Percentiles rank a stretch among this genome's conserved stretches.
These are phyloP conservation scores for Graphium sp. DNA, from an alignment of 2,329 filamentous ascomycete genomes.

Conservation along the genomic window DNA sequence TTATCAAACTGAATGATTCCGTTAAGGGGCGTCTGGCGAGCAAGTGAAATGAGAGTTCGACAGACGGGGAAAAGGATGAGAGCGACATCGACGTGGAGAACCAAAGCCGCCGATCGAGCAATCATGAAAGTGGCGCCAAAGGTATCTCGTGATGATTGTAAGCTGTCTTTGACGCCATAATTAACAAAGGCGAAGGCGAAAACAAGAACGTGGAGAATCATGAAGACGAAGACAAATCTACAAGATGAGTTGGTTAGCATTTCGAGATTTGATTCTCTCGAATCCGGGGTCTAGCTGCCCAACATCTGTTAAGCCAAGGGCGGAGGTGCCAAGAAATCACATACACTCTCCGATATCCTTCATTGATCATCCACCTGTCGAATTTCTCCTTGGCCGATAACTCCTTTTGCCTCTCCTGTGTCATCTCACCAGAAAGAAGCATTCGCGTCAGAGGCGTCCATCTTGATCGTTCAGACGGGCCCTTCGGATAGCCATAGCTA, in stretches of 20 bases:
- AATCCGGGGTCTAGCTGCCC: not conserved
- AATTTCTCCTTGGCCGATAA: constrained; percentile 56
- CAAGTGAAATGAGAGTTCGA: constrained; percentile 66
- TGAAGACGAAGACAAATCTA: constrained; percentile 64
- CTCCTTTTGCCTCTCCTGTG: constrained; percentile 51
- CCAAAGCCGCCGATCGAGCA: constrained; percentile 57
- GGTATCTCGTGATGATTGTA: constrained; percentile 44
- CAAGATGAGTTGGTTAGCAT: constrained; percentile 5
- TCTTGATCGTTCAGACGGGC: constrained; percentile 55
- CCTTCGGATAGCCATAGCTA: constrained; percentile 1
- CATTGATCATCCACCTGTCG: constrained; percentile 80
- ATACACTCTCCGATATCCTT: constrained; percentile 66
- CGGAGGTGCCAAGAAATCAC: no score
- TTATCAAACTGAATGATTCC: constrained; percentile 81
- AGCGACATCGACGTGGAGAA: constrained; percentile 68
- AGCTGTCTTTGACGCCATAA: constrained; percentile 62
- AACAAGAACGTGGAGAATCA: constrained; percentile 56
- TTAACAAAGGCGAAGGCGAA: constrained; percentile 70
- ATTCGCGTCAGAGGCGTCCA: constrained; percentile 71
- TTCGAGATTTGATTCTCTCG: not conserved
- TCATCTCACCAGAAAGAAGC: constrained; percentile 71
- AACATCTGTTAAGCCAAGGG: not conserved
- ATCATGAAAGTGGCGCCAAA: constrained; percentile 67
- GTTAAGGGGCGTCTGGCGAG: constrained; percentile 66
- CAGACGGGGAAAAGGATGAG: constrained; percentile 70